Base-by-base conservation (phyloP, 2,329 filamentous ascomycete genomes). In the Clarireedia homoeocarpa region DNA sequence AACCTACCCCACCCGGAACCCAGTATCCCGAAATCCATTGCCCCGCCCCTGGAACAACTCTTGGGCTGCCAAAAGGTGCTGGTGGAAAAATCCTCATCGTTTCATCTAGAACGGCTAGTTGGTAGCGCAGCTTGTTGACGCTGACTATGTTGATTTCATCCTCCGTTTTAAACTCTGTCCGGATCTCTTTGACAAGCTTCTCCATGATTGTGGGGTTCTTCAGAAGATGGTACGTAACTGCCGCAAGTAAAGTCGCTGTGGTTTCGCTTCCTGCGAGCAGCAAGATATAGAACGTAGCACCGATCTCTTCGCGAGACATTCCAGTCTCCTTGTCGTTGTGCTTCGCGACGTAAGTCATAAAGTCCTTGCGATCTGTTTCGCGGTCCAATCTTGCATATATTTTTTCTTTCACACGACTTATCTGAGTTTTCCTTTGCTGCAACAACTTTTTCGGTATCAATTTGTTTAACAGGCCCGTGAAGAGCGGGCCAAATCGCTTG, bases 111-210 rank as follows among this genome's bases (percentile, higher is more conserved):
- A 48, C 42, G 2, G 53, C 53, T 15, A 40, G 12, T 20, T 48
- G 38, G 23, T 58, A 58, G 20, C 24, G 38, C 6, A 58, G 26
- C 36, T 53, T 38, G 14, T 30, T 56, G n/a, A 47, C 36, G 27
- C 46, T 51, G 4, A 34, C 20, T 14, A 74, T 56, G 24, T 63
- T 70, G 48, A 79, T 77, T 3, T 77, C 72, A 0, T 68, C 65
- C 27, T 72, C 66, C 0, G 48, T 59, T 1, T 56, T 53, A 53
- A 77, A 78, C 0, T 66, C 34, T 0, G 65, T 60, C 0, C 74
- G 72, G 0, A 78, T 66, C 62, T 79, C 76, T 0, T 66, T n/a
- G 0, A 60, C 63, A 9, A 76, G 46, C 26, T 61, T 71, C 59
- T 65, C 44, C 4, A 71, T 59, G 1, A 58, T 60, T 0, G 62